Conservation (phyloP, 2,329 filamentous ascomycete species). For the Cercospora zeina region DNA sequence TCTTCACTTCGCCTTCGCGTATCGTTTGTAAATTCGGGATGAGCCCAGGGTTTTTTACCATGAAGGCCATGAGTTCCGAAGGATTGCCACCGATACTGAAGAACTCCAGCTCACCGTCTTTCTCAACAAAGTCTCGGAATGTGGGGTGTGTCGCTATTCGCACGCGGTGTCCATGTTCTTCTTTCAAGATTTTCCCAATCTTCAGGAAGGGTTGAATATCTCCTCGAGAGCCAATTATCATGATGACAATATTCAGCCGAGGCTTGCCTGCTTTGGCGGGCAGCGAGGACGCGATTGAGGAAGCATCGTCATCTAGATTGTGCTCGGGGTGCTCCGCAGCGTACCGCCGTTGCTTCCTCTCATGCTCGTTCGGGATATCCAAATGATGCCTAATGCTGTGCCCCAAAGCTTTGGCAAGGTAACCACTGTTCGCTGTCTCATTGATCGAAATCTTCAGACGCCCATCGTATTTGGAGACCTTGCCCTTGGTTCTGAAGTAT, state of each 20-base stretch:
- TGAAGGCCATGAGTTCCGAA: conserved; percentile 80
- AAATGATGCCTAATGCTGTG: conserved; percentile 61
- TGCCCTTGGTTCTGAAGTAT: conserved; percentile 64
- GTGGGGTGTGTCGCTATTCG: conserved; percentile 76
- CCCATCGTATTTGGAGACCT: conserved; percentile 67
- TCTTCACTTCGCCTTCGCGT: conserved; percentile 69
- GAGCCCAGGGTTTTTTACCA: conserved; percentile 80
- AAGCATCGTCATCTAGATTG: conserved; percentile 27
- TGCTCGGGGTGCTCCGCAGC: conserved; percentile 23
- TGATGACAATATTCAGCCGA: conserved; percentile 74
- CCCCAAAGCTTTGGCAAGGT: conserved; percentile 71
- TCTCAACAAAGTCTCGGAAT: conserved; percentile 73
- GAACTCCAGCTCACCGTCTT: conserved; percentile 73
- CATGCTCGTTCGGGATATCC: conserved; percentile 34
- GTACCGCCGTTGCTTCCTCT: conserved; percentile 40
- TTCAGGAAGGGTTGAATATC: conserved; percentile 80
- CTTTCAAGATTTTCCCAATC: conserved; percentile 69
- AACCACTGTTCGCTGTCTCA: conserved; percentile 68
- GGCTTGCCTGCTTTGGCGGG: conserved; percentile 42
- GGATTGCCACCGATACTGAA: conserved; percentile 79
- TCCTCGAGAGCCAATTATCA: conserved; percentile 78
- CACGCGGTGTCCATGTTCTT: conserved; percentile 71
- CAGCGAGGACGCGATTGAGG: conserved; percentile 34
- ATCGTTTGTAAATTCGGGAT: conserved; percentile 73
- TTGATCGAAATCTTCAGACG: conserved; percentile 71